Evolutionary conservation across 805 yeast genomes (phyloP).

Genomic region (Candida corydali): DNA sequence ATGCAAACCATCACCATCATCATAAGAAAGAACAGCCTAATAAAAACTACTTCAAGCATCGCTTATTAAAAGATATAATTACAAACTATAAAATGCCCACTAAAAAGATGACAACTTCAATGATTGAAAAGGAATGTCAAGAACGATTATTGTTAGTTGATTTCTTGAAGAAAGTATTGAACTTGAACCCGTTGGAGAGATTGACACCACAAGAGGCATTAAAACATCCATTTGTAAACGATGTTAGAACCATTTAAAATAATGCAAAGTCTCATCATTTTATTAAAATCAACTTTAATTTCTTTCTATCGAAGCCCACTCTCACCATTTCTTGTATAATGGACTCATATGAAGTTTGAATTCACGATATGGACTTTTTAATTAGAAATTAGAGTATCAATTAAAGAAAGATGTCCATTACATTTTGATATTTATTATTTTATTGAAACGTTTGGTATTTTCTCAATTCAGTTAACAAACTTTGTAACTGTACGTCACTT

Average conservation of each 20-base stretch:
- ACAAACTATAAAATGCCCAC: slow-evolving; percentile 68
- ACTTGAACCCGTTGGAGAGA: slow-evolving; percentile 86
- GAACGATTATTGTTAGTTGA: slow-evolving; percentile 72
- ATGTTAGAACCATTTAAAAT: slow-evolving; percentile 11
- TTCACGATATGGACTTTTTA: too few species aligned
- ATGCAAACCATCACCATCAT: slow-evolving; percentile 17
- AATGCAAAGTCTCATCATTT: too few species aligned
- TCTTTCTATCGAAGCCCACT: too few species aligned
- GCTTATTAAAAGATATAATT: slow-evolving; percentile 66
- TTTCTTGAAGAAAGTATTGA: slow-evolving; percentile 72
- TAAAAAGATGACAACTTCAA: slow-evolving; percentile 47
- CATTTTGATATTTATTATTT: background rate
- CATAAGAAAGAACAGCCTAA: slow-evolving; percentile 66
- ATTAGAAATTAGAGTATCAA: too few species aligned
- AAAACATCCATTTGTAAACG: slow-evolving; percentile 80
- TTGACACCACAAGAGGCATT: slow-evolving; percentile 97
- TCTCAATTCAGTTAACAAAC: slow-evolving; percentile 81
- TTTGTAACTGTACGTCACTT: slow-evolving; percentile 81
- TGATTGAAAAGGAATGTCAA: slow-evolving; percentile 66
- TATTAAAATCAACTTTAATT: too few species aligned
- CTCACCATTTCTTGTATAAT: too few species aligned
- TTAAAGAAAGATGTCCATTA: too few species aligned
- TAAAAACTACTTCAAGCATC: slow-evolving; percentile 71
- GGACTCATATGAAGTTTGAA: too few species aligned
- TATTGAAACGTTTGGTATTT: slow-evolving; percentile 43